Evolutionary conservation across 2,329 filamentous ascomycete genomes (phyloP).

Genomic region (Blastomyces parvus): DNA sequence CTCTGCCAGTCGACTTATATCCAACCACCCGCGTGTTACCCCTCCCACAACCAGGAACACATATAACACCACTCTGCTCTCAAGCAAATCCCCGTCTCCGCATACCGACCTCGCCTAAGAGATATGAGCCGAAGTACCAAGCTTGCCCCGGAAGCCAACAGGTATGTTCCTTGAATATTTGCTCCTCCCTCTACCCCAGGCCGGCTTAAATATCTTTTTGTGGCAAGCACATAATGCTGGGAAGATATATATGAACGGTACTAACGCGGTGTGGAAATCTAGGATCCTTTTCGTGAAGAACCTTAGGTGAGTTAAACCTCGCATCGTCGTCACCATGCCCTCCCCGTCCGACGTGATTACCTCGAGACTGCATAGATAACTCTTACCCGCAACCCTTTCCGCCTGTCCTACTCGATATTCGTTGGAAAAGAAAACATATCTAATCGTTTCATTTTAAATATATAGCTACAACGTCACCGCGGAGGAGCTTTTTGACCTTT

Average conservation of each 20-base stretch:
- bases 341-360: background rate
- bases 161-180: conserved; percentile 49
- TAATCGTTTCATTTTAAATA: background rate
- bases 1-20: background rate
- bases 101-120: conserved; percentile 32
- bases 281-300: conserved; percentile 99
- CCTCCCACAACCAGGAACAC: background rate
- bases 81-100: background rate
- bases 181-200: conserved; percentile 18
- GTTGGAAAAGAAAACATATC: background rate
- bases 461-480: conserved; percentile 94
- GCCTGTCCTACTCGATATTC: background rate
- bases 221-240: background rate
- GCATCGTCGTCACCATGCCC: conserved; percentile 10
- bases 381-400: background rate
- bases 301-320: conserved; percentile 61
- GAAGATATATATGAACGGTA: background rate
- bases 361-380: background rate
- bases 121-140: conserved; percentile 94
- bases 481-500: conserved; percentile 96
- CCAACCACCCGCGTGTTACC: background rate
- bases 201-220: conserved; percentile 13
- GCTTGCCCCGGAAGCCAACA: conserved; percentile 98
- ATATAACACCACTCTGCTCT: background rate
- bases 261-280: conserved; percentile 9